phyloP scores from a whole-genome alignment of 768 basidiomycete species.

The Boletellus emodensis region DNA sequence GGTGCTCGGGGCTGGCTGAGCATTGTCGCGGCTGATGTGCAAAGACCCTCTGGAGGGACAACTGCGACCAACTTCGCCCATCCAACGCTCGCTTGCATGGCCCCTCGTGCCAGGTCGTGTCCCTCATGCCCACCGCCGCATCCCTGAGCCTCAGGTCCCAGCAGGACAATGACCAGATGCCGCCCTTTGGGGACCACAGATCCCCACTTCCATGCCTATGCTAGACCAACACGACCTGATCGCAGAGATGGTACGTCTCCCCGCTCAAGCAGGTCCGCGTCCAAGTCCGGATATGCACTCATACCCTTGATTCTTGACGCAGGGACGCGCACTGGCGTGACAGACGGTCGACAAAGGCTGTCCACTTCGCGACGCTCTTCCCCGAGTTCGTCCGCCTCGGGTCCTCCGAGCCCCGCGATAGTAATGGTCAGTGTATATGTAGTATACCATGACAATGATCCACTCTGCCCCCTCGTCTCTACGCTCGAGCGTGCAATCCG shows the following conservation, averaged over 20 bases:
- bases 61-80: too few species aligned
- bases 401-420: neutral
- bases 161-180: too few species aligned
- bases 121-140: too few species aligned
- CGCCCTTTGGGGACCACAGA: neutral
- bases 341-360: constrained; percentile 62
- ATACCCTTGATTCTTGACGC: constrained; percentile 69
- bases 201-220: too few species aligned
- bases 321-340: constrained; percentile 59
- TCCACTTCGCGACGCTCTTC: too few species aligned
- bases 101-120: too few species aligned
- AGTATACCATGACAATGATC: neutral
- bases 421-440: constrained; percentile 11
- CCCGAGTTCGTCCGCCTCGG: too few species aligned
- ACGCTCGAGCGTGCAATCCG: neutral
- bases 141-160: too few species aligned
- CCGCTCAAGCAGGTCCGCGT: neutral
- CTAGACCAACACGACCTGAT: too few species aligned
- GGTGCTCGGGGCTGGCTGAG: constrained; percentile 25
- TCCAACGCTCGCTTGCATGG: too few species aligned
- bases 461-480: neutral
- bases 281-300: neutral
- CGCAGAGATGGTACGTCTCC: neutral
- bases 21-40: constrained; percentile 48
- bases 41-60: too few species aligned